Evolutionary conservation across 202 grass and related monocot species (phyloP).

Genomic region (Alloteropsis angusta): DNA sequence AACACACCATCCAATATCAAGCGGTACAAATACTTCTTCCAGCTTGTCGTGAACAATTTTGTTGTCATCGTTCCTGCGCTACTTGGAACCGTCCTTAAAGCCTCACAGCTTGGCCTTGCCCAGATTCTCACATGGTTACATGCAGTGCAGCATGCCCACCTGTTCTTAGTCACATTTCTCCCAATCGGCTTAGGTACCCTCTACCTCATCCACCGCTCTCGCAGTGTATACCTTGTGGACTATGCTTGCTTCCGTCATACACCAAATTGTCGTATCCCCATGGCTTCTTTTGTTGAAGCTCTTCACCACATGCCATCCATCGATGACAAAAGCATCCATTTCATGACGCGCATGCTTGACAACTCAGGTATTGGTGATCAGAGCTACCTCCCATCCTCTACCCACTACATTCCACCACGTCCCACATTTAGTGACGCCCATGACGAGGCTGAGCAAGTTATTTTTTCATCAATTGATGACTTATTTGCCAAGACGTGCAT

Average conservation of each 20-base stretch:
- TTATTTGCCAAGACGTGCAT: slow-evolving; percentile 42
- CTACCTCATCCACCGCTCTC: slow-evolving; percentile 31
- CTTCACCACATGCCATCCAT: slow-evolving; percentile 16
- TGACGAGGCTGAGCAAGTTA: slow-evolving; percentile 38
- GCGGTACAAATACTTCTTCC: slow-evolving; percentile 21
- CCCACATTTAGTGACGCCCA: slow-evolving; percentile 13
- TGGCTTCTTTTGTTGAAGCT: slow-evolving; percentile 40
- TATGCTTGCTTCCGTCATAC: slow-evolving; percentile 61
- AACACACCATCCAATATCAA: background rate
- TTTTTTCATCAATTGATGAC: slow-evolving; percentile 30
- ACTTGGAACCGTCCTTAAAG: slow-evolving; percentile 1
- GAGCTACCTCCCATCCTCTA: slow-evolving; percentile 28
- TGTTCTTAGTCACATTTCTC: slow-evolving; percentile 22
- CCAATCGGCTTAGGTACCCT: slow-evolving; percentile 9
- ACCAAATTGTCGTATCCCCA: slow-evolving; percentile 25
- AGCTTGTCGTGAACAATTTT: slow-evolving; percentile 37
- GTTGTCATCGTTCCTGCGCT: background rate
- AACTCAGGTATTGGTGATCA: slow-evolving; percentile 50
- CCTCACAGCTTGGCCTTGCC: background rate
- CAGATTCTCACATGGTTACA: slow-evolving; percentile 19
- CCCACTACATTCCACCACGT: slow-evolving; percentile 38
- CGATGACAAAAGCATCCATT: slow-evolving; percentile 31
- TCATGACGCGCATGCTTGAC: slow-evolving; percentile 28
- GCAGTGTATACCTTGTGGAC: slow-evolving; percentile 65
- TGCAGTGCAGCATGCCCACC: background rate